phyloP scores from a whole-genome alignment of 2,329 filamentous ascomycete genomes.

The Huntiella decipiens region DNA sequence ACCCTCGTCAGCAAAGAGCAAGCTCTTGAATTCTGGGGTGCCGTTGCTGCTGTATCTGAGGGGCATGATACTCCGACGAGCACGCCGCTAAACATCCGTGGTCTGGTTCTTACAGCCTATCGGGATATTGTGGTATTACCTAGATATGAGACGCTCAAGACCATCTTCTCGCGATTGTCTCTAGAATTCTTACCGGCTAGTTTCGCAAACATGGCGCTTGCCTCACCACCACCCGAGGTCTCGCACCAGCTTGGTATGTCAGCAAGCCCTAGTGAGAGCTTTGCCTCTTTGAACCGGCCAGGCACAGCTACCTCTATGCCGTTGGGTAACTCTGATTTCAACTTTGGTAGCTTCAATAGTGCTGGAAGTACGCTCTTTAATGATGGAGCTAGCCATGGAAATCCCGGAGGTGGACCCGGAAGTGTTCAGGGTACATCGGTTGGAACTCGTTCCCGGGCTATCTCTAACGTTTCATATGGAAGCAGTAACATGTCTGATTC shows the following conservation, averaged over 20 bases:
- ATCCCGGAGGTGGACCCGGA: background rate
- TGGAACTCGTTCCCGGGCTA: constrained; percentile 48
- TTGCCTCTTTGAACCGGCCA: constrained; percentile 33
- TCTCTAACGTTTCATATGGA: constrained; percentile 62
- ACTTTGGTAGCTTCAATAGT: constrained; percentile 48
- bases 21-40: constrained; percentile 80
- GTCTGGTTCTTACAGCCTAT: constrained; percentile 72
- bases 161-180: constrained; percentile 73
- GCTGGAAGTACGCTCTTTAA: constrained; percentile 66
- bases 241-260: constrained; percentile 20
- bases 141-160: constrained; percentile 72
- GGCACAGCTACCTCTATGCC: constrained; percentile 47
- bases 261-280: constrained; percentile 31
- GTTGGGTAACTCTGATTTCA: constrained; percentile 37
- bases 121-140: constrained; percentile 77
- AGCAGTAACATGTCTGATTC: constrained; percentile 27
- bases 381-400: constrained; percentile 18
- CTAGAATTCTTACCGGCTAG: constrained; percentile 53
- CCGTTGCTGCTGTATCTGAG: constrained; percentile 22
- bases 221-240: constrained; percentile 32
- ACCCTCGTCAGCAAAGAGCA: constrained; percentile 59
- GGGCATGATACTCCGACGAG: constrained; percentile 3
- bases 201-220: constrained; percentile 30
- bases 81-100: constrained; percentile 45
- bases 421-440: constrained; percentile 17